Evolutionary conservation across 2,329 filamentous ascomycete species (phyloP).

Genomic region (Graphiopsis chlorocephala): DNA sequence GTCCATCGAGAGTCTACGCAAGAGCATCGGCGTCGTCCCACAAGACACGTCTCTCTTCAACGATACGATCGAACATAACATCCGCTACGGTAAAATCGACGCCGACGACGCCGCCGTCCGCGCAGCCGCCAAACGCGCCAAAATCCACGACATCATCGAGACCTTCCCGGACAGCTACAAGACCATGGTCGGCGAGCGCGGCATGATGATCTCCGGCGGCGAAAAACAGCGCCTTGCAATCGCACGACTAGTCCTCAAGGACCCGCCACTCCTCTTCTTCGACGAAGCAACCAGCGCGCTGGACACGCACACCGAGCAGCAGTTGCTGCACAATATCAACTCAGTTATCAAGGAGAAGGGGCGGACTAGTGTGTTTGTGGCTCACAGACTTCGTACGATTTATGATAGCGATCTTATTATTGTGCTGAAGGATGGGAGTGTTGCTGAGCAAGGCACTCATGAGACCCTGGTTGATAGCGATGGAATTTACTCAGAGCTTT

Average conservation of each 20-base stretch:
- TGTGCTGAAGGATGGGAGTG: slow-evolving; percentile 76
- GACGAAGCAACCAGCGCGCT: slow-evolving; percentile 91
- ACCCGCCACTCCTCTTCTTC: slow-evolving; percentile 87
- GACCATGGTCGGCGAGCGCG: slow-evolving; percentile 88
- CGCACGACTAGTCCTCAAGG: slow-evolving; percentile 78
- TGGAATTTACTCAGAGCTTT: slow-evolving; percentile 83
- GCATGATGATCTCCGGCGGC: slow-evolving; percentile 91
- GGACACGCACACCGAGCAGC: slow-evolving; percentile 91
- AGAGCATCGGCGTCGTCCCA: slow-evolving; percentile 88
- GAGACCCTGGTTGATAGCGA: slow-evolving; percentile 73
- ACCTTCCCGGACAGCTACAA: slow-evolving; percentile 78
- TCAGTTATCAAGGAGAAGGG: slow-evolving; percentile 83
- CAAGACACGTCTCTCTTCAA: slow-evolving; percentile 98
- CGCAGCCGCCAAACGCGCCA: slow-evolving; percentile 75
- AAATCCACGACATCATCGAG: slow-evolving; percentile 78
- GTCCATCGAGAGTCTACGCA: slow-evolving; percentile 75
- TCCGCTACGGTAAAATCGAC: slow-evolving; percentile 81
- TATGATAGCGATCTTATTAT: slow-evolving; percentile 91
- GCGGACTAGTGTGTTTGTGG: slow-evolving; percentile 91
- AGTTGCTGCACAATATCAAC: slow-evolving; percentile 88
- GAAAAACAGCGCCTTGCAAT: slow-evolving; percentile 91
- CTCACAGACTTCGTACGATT: slow-evolving; percentile 87
- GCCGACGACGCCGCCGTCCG: slow-evolving; percentile 71
- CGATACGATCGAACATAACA: slow-evolving; percentile 92
- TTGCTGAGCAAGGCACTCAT: slow-evolving; percentile 89